A percentile compares a stretch with the other conserved stretches of the same genome.
Evolutionary conservation across 192 early-diverging fungal species (phyloP).

Genomic region (Coemansia sp.): DNA sequence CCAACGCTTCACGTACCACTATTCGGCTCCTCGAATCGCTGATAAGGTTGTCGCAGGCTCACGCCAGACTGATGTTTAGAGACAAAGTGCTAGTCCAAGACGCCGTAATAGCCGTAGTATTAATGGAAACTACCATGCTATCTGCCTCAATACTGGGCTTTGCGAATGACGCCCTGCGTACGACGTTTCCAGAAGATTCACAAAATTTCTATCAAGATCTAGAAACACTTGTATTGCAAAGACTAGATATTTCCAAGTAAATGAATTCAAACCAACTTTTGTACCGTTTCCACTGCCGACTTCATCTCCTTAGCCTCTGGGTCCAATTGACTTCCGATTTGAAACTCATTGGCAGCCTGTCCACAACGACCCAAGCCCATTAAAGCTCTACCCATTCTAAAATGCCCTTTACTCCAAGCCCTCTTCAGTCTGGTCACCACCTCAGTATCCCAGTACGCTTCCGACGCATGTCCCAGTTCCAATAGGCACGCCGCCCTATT

Average conservation of each 20-base stretch:
- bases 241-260: slow-evolving; percentile 45
- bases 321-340: slow-evolving; percentile 76
- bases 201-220: slow-evolving; percentile 55
- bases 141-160: slow-evolving; percentile 57
- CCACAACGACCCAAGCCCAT: slow-evolving; percentile 76
- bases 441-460: slow-evolving; percentile 74
- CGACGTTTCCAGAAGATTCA: slow-evolving; percentile 63
- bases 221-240: slow-evolving; percentile 41
- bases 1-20: slow-evolving; percentile 73
- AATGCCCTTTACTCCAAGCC: slow-evolving; percentile 75
- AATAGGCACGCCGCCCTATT: slow-evolving; percentile 72
- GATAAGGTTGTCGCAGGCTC: slow-evolving; percentile 67
- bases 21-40: slow-evolving; percentile 67
- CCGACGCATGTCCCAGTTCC: slow-evolving; percentile 63
- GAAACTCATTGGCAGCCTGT: slow-evolving; percentile 83
- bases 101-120: slow-evolving; percentile 62
- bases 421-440: slow-evolving; percentile 67
- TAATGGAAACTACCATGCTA: slow-evolving; percentile 68
- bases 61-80: slow-evolving; percentile 67
- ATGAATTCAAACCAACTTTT: slow-evolving; percentile 30
- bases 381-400: slow-evolving; percentile 82
- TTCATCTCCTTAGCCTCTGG: slow-evolving; percentile 75
- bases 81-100: slow-evolving; percentile 61
- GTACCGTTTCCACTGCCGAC: slow-evolving; percentile 71
- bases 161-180: slow-evolving; percentile 59